Evolutionary conservation across 139 green algal species (phyloP), one percentile per base, ranked within the genome.

Genomic region (Chlorella sp.): DNA sequence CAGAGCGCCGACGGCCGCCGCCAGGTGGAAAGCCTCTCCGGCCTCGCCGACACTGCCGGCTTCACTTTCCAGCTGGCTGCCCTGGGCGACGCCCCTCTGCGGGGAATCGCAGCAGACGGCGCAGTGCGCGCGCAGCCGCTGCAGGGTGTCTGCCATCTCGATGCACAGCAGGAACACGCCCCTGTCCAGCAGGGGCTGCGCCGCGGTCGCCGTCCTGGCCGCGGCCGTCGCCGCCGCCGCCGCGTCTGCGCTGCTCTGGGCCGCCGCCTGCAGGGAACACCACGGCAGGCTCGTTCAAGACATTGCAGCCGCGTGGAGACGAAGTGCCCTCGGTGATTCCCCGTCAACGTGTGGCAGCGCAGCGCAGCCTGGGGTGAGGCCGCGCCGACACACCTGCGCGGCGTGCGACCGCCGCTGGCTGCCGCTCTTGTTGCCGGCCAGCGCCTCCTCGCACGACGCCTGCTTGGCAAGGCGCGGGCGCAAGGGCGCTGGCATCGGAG

Each of bases 151-250:
- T n/a, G n/a, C n/a, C 36, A 82, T 31, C 64, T 85, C 75, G 56
- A 77, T 65, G 58, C 78, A 67, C 17, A 43, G 38, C 8, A 17
- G 29, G 23, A 61, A 53, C 66, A 82, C 15, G 31, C 67, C 68
- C 8, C 25, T 58, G 36, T 77, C 71, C 35, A 83, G 33, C 2
- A 87, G 45, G 8, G 82, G 78, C 36, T 69, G 45, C 51, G 83
- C 56, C 4, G 74, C 56, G 0, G 55, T 5, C 2, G 67, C 60
- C 0, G 56, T 42, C 9, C 25, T 17, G 0, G 72, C 51, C 19
- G 55, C 53, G 60, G 68, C 61, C 60, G 36, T 11, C 21, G 67
- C 68, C 62, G 62, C 56, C 48, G 55, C 33, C 48, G 61, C 55
- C 45, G 71, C 33, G 53, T 36, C 55, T 42, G 72, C 50, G 25